Evolutionary conservation across 2,329 filamentous ascomycete genomes (phyloP), one percentile per base, ranked within the genome.

Genomic region (Monosporascus sp.): DNA sequence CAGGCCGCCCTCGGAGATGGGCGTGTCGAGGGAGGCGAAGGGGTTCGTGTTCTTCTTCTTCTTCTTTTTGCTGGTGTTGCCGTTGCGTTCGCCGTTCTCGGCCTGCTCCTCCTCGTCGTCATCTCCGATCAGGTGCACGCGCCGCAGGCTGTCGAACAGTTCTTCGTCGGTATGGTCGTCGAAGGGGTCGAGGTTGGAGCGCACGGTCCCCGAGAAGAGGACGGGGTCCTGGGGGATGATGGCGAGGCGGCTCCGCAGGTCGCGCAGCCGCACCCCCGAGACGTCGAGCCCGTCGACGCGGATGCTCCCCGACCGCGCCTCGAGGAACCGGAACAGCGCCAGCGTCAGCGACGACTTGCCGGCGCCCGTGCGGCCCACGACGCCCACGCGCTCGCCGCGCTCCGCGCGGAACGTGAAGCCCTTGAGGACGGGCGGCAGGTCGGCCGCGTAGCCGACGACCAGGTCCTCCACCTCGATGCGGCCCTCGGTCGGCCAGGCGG

Each of bases 211-310:
- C 1, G 86, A 89, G 71, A 94, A 93, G 7, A 94, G 77, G 1
- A 92, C 88, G 0, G 90, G 89, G 60, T 93, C 89, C 71, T 91
- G 60, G 5, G 90, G 89, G 51, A 94, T 93, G 60, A 94, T 92
- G 38, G 88, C 87, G 0, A 94, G 71, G 0, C 88, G 79, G n/a
- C 83, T 86, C 24, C 90, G 82, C 11, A 94, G 74, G 52, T 87
- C 83, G 52, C 87, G 79, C 0, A 92, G 77, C 51, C 81, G 82
- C 62, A 92, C 82, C 62, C 82, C 86, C 22, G 86, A 85, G 50
- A 91, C 88, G 63, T 92, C 87, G 14, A 90, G 61, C 0, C 87
- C 88, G 61, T 92, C 89, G 56, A 93, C 87, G 54, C 76, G 67
- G 56, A 92, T 85, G 16, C 71, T 80, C 8, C 88, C 88, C 14